A percentile compares a stretch with the other conserved stretches of the same genome.
Evolutionary conservation across 768 basidiomycete genomes (phyloP).

Genomic region (Phanerochaete sordida): DNA sequence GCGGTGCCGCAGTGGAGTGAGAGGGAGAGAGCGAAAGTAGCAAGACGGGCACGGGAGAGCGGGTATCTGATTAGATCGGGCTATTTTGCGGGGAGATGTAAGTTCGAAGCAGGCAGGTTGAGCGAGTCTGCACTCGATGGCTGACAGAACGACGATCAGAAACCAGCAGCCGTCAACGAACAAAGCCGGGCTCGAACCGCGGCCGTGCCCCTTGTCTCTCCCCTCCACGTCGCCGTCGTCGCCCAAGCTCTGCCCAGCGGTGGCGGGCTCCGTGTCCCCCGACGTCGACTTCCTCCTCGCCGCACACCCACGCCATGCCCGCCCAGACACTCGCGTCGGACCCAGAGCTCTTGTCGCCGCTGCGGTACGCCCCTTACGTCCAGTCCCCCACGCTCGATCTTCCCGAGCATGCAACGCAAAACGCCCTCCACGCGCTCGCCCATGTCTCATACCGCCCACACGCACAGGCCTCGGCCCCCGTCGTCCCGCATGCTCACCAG

Average conservation of each 20-base stretch:
- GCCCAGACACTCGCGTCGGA: conserved; percentile 12
- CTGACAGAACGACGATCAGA: conserved; percentile 12
- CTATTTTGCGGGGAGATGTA: background rate
- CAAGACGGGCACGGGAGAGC: conserved; percentile 1
- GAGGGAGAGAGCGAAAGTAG: conserved; percentile 1
- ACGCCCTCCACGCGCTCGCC: background rate
- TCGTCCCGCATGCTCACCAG: background rate
- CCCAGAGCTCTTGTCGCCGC: conserved; percentile 8
- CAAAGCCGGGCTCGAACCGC: conserved; percentile 8
- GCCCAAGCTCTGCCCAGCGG: too few species aligned
- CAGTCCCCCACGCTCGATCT: background rate
- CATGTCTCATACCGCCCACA: background rate
- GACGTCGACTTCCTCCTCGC: conserved; percentile 1
- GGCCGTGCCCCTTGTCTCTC: conserved; percentile 1
- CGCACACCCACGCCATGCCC: conserved; percentile 13
- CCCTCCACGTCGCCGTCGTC: background rate
- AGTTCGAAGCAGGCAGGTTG: background rate
- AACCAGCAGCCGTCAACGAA: background rate
- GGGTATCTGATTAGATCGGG: conserved; percentile 6
- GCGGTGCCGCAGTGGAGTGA: conserved; percentile 1
- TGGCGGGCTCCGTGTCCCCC: conserved; percentile 14
- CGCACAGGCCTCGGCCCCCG: background rate
- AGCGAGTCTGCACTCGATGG: background rate
- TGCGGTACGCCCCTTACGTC: background rate
- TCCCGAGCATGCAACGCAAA: background rate